These are phyloP conservation scores for Serendipita sp. DNA, from an alignment of 768 basidiomycete species.

Conservation along the genomic window DNA sequence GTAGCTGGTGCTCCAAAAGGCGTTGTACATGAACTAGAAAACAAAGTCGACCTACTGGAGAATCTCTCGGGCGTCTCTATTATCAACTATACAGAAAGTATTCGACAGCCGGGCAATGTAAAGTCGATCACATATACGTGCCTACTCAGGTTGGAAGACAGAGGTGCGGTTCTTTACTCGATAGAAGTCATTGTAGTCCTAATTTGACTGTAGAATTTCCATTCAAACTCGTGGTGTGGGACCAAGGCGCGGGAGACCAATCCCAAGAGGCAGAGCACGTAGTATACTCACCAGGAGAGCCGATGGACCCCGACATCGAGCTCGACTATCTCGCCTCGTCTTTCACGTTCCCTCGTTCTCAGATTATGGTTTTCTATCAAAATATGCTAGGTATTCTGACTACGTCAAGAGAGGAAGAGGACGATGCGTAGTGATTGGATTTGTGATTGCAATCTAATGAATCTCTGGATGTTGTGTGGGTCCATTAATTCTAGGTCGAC, in stretches of 20 bases:
- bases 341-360: conserved; percentile 1
- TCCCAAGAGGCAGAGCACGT: neutral
- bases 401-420: neutral
- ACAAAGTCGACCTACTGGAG: neutral
- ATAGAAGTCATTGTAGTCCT: neutral
- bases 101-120: neutral
- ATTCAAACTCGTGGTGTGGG: neutral
- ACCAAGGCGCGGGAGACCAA: neutral
- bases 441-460: too few relatives aligned
- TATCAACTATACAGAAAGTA: neutral
- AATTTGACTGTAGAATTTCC: neutral
- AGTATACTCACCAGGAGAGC: neutral
- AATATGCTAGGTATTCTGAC: neutral
- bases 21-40: neutral
- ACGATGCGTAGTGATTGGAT: neutral
- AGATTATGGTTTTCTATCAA: neutral
- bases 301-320: neutral
- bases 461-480: too few relatives aligned
- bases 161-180: neutral
- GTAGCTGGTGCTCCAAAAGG: neutral
- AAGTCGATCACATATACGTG: neutral
- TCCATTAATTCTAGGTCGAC: too few relatives aligned
- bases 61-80: neutral
- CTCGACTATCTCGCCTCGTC: neutral
- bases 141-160: neutral